phyloP scores from a whole-genome alignment of 768 basidiomycete species.

The Baorangia bicolor region DNA sequence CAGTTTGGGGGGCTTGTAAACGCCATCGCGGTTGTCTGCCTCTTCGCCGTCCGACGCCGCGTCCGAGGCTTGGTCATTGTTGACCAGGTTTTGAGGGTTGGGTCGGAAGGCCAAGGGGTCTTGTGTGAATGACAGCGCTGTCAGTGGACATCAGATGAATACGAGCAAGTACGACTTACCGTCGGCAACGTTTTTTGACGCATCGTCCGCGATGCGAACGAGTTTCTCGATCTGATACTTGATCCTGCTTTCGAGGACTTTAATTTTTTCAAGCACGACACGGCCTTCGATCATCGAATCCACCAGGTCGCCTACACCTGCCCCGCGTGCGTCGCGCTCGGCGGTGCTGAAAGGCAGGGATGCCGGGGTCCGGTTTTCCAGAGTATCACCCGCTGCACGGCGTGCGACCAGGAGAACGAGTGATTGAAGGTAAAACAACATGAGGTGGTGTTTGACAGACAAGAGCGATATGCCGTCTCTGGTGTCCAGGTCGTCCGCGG shows the following conservation, averaged over 20 bases:
- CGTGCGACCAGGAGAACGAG: constrained; percentile 73
- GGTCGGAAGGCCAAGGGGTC: constrained; percentile 93
- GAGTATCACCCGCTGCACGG: constrained; percentile 63
- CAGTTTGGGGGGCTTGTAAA: constrained; percentile 84
- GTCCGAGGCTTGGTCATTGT: constrained; percentile 35
- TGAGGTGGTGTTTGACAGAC: constrained; percentile 79
- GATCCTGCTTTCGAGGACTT: constrained; percentile 81
- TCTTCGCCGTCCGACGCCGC: constrained; percentile 33
- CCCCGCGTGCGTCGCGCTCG: constrained; percentile 55
- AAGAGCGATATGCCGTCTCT: constrained; percentile 88
- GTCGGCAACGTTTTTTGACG: constrained; percentile 45
- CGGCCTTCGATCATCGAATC: constrained; percentile 78
- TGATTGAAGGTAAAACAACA: constrained; percentile 85
- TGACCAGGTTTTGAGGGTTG: constrained; percentile 74
- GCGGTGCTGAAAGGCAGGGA: constrained; percentile 49
- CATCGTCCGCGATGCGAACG: constrained; percentile 70
- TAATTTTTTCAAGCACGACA: constrained; percentile 85
- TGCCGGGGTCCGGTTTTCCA: constrained; percentile 51
- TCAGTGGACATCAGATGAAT: background rate
- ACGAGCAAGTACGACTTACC: constrained; percentile 43
- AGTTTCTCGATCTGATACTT: constrained; percentile 97
- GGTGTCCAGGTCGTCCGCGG: constrained; percentile 44
- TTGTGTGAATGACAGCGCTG: constrained; percentile 30
- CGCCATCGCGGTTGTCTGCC: constrained; percentile 39
- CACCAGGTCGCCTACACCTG: constrained; percentile 69